Conservation (phyloP, 495 filamentous ascomycete species). For the Penicillium chermesinum region DNA sequence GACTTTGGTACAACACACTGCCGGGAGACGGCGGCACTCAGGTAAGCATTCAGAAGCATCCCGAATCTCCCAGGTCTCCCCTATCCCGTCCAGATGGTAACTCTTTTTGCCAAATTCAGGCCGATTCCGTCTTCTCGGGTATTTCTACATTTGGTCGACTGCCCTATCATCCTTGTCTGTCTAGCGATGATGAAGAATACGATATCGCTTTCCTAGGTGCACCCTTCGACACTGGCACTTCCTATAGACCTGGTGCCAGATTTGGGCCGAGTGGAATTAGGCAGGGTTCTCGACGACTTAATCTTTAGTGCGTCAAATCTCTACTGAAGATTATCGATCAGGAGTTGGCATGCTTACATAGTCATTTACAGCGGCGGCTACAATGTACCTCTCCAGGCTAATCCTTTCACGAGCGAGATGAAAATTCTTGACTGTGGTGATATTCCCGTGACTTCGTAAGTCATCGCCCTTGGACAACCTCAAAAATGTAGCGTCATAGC, state of each 20-base stretch:
- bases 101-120: slow-evolving; percentile 47
- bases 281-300: slow-evolving; percentile 68
- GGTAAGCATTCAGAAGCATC: no score
- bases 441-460: slow-evolving; percentile 63
- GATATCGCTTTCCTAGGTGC: slow-evolving; percentile 79
- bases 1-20: slow-evolving; percentile 59
- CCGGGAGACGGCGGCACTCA: slow-evolving; percentile 66
- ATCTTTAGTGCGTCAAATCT: slow-evolving; percentile 53
- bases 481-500: neutral
- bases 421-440: slow-evolving; percentile 72
- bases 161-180: slow-evolving; percentile 71
- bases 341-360: slow-evolving; percentile 43
- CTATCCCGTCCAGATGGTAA: no score
- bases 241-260: slow-evolving; percentile 75
- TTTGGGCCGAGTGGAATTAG: slow-evolving; percentile 80
- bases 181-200: slow-evolving; percentile 63
- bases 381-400: slow-evolving; percentile 55
- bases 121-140: slow-evolving; percentile 67
- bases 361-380: slow-evolving; percentile 55
- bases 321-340: neutral
- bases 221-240: slow-evolving; percentile 64
- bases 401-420: slow-evolving; percentile 62
- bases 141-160: slow-evolving; percentile 75
- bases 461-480: neutral
- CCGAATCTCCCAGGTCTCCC: no score